These are phyloP conservation scores for Suillus luteus DNA, from an alignment of 768 basidiomycete genomes.

Conservation along the genomic window DNA sequence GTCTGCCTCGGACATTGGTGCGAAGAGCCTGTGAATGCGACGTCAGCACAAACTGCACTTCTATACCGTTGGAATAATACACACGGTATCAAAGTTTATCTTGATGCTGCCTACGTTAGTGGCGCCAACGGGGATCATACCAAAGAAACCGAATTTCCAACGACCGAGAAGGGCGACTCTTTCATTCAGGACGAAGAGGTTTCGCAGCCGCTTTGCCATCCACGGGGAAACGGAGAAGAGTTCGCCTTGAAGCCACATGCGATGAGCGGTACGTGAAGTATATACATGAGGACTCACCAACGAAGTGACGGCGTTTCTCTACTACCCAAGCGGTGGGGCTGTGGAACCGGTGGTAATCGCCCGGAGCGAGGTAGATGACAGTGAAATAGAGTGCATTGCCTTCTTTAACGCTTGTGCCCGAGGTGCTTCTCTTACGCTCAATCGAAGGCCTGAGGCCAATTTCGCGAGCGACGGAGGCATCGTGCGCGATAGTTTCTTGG, in stretches of 20 bases:
- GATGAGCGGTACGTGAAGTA: not conserved
- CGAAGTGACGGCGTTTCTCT: constrained; percentile 92
- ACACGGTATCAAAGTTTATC: constrained; percentile 89
- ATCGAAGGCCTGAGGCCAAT: constrained; percentile 58
- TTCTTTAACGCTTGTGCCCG: constrained; percentile 55
- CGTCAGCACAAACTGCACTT: constrained; percentile 4
- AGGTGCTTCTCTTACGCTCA: constrained; percentile 37
- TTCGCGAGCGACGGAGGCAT: constrained; percentile 69
- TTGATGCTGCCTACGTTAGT: constrained; percentile 98
- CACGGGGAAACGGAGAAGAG: constrained; percentile 96
- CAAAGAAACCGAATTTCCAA: constrained; percentile 95
- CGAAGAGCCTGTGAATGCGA: constrained; percentile 63
- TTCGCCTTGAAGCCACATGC: constrained; percentile 56
- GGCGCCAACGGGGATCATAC: constrained; percentile 97
- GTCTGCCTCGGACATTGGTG: constrained; percentile 79
- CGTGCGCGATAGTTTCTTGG: constrained; percentile 62
- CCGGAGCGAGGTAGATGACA: constrained; percentile 97
- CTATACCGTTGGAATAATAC: constrained; percentile 11
- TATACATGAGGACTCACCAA: constrained; percentile 54
- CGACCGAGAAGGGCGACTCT: constrained; percentile 92
- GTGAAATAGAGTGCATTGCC: constrained; percentile 89
- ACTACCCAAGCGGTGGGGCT: constrained; percentile 97
- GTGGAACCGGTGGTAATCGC: constrained; percentile 98
- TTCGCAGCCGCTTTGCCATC: constrained; percentile 88
- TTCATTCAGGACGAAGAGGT: constrained; percentile 97